phyloP scores from a whole-genome alignment of 1,284 basidiomycete genomes.

The Testicularia cyperi region DNA sequence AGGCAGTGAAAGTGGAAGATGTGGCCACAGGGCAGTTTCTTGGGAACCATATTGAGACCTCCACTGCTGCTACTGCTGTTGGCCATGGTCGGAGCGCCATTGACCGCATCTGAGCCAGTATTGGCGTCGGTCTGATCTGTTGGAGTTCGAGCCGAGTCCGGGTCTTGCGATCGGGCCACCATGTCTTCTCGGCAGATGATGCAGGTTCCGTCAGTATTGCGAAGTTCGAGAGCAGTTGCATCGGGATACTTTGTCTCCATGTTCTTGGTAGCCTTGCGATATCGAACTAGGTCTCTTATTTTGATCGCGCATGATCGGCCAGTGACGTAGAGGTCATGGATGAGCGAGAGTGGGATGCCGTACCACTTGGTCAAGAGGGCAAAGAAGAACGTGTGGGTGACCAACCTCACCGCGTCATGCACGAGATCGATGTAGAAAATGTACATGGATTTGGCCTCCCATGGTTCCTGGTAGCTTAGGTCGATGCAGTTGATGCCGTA shows the following conservation, averaged over 20 bases:
- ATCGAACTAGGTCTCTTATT: conserved; percentile 81
- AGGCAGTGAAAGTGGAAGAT: conserved; percentile 98
- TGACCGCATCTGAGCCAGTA: too few relatives aligned
- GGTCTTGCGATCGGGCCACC: conserved; percentile 60
- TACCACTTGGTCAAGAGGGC: conserved; percentile 90
- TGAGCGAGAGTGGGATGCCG: conserved; percentile 92
- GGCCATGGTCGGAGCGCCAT: background rate
- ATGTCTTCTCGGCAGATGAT: conserved; percentile 99
- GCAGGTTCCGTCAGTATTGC: conserved; percentile 84
- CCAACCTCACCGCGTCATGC: conserved; percentile 85
- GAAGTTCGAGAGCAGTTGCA: conserved; percentile 83
- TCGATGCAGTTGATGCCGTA: conserved; percentile 85
- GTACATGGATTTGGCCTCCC: conserved; percentile 98
- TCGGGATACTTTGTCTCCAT: conserved; percentile 96
- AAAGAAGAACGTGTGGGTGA: conserved; percentile 82
- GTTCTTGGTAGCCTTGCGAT: conserved; percentile 88
- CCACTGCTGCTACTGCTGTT: background rate
- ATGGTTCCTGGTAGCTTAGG: conserved; percentile 63
- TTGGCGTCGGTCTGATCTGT: background rate
- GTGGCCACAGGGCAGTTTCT: conserved; percentile 93
- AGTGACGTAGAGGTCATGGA: conserved; percentile 94
- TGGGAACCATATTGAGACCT: conserved; percentile 79
- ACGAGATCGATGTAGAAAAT: conserved; percentile 87
- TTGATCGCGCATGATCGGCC: conserved; percentile 85
- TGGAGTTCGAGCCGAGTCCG: background rate